phyloP scores from a whole-genome alignment of 2,329 filamentous ascomycete genomes.

The Chlorencoelia australis region DNA sequence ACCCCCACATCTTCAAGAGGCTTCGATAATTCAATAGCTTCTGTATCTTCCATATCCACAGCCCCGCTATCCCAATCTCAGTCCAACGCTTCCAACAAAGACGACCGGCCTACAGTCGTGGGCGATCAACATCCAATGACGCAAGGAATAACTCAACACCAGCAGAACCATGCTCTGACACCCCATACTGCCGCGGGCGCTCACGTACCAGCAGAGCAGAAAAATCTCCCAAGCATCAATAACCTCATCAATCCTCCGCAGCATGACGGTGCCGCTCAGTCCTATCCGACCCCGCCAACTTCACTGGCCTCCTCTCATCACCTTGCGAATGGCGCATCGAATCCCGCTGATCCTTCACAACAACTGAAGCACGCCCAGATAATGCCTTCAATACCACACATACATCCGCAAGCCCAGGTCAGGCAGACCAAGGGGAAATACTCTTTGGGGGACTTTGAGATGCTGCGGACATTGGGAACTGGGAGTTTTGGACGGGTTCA shows the following conservation, averaged over 20 bases:
- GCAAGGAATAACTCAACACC: conserved; percentile 24
- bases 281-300: conserved; percentile 18
- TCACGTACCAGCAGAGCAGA: conserved; percentile 26
- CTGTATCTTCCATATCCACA: conserved; percentile 30
- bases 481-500: conserved; percentile 96
- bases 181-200: conserved; percentile 18
- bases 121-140: conserved; percentile 26
- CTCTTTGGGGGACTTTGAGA: conserved; percentile 78
- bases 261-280: conserved; percentile 34
- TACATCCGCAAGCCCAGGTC: conserved; percentile 21
- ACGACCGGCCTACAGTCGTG: conserved; percentile 22
- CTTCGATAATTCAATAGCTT: conserved; percentile 33
- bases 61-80: conserved; percentile 23
- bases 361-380: conserved; percentile 7
- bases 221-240: conserved; percentile 71
- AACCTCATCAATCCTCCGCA: conserved; percentile 68
- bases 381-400: conserved; percentile 6
- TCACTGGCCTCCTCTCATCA: conserved; percentile 4
- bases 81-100: conserved; percentile 19
- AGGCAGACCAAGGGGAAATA: conserved; percentile 95
- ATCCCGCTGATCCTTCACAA: conserved; percentile 4
- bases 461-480: conserved; percentile 86
- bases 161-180: conserved; percentile 21
- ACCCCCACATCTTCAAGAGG: conserved; percentile 46
- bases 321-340: conserved; percentile 1